Evolutionary conservation across 148 eudicot genomes (phyloP).

Genomic region (Rhododendron henanense): DNA sequence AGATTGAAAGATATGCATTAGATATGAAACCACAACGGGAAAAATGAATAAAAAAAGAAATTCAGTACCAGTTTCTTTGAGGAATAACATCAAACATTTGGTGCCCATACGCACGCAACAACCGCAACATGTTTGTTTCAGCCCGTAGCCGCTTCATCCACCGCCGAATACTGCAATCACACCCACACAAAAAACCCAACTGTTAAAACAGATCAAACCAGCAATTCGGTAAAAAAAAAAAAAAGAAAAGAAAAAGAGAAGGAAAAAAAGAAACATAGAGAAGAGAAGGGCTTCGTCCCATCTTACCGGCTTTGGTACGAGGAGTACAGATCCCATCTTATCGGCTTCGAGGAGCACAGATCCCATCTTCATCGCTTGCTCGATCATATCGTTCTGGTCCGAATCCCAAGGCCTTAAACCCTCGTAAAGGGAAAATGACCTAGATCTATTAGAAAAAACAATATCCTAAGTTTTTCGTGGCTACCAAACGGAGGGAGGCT

Average conservation of each 20-base stretch:
- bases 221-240: neutral
- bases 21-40: neutral
- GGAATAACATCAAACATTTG: constrained; percentile 37
- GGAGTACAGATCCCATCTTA: no score
- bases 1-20: no score
- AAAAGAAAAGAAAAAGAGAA: neutral
- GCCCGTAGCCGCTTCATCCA: constrained; percentile 62
- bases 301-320: no score
- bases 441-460: no score
- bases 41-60: neutral
- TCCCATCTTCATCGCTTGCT: no score
- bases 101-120: constrained; percentile 23
- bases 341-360: no score
- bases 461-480: no score
- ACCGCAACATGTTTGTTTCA: constrained; percentile 48
- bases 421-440: no score
- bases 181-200: neutral
- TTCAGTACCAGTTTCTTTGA: constrained; percentile 6
- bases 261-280: neutral
- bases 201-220: neutral
- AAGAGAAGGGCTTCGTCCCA: neutral
- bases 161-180: constrained; percentile 56
- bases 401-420: no score
- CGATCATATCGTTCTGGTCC: no score
- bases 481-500: no score